phyloP scores from a whole-genome alignment of 1,284 basidiomycete species.

The Athelia psychrophila region DNA sequence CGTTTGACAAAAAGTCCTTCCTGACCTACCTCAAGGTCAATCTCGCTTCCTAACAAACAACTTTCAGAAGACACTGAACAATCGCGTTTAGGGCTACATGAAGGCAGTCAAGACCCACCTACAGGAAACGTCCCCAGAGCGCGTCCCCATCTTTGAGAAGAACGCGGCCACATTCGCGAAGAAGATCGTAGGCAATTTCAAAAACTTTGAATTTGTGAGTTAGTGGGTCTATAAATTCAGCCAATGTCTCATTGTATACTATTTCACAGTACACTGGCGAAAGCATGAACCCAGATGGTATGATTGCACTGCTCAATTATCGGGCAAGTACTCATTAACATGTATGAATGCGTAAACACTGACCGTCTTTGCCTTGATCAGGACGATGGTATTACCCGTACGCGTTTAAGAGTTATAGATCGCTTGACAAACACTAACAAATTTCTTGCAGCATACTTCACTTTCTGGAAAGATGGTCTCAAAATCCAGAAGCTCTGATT shows the following conservation, averaged over 20 bases:
- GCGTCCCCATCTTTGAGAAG: conserved; percentile 83
- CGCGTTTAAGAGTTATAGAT: conserved; percentile 25
- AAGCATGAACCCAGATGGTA: conserved; percentile 83
- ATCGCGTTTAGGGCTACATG: conserved; percentile 67
- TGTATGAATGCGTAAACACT: neutral
- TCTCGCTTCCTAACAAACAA: neutral
- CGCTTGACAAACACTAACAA: conserved; percentile 7
- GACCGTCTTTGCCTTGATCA: too few relatives aligned
- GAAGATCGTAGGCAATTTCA: conserved; percentile 90
- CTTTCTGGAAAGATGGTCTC: conserved; percentile 91
- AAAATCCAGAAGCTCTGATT: conserved; percentile 70
- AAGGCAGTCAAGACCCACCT: conserved; percentile 75
- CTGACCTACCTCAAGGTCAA: conserved; percentile 83
- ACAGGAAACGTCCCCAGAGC: conserved; percentile 56
- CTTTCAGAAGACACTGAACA: conserved; percentile 12
- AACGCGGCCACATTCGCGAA: conserved; percentile 77
- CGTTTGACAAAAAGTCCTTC: conserved; percentile 93
- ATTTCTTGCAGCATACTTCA: conserved; percentile 73
- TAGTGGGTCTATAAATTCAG: neutral
- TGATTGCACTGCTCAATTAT: conserved; percentile 89
- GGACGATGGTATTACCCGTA: conserved; percentile 77
- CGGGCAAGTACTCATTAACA: conserved; percentile 40
- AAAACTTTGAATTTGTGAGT: conserved; percentile 85
- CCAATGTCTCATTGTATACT: neutral
- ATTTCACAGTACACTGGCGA: conserved; percentile 79